phyloP scores from a whole-genome alignment of 2,329 filamentous ascomycete species.

The Venturia effusa region DNA sequence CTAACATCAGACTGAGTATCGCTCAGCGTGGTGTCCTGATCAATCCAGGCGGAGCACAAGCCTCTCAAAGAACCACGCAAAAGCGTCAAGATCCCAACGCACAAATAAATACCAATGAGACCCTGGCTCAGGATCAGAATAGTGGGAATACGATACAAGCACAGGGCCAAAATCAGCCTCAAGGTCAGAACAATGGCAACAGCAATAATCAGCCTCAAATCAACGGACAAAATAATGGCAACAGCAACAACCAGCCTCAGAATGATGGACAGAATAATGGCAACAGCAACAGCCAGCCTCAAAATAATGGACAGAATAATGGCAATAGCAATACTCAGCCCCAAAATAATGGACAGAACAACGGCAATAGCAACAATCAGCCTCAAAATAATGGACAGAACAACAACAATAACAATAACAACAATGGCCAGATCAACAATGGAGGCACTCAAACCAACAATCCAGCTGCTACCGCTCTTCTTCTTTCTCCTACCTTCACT shows the following conservation, averaged over 20 bases:
- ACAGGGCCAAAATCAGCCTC: background rate
- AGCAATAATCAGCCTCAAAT: background rate
- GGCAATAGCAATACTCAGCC: slow-evolving; percentile 1
- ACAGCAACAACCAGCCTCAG: slow-evolving; percentile 9
- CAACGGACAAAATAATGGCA: slow-evolving; percentile 8
- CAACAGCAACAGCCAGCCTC: slow-evolving; percentile 8
- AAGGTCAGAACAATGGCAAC: slow-evolving; percentile 1
- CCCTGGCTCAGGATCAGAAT: slow-evolving; percentile 14
- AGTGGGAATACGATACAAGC: background rate
- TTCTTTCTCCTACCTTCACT: slow-evolving; percentile 26
- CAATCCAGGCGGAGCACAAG: slow-evolving; percentile 25
- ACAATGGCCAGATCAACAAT: slow-evolving; percentile 3
- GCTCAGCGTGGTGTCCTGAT: slow-evolving; percentile 25
- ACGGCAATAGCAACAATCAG: slow-evolving; percentile 1
- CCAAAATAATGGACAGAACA: background rate
- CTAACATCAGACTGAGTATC: slow-evolving; percentile 23
- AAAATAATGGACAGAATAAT: slow-evolving; percentile 2
- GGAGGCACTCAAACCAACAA: slow-evolving; percentile 16
- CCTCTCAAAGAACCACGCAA: slow-evolving; percentile 13
- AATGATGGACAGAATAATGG: slow-evolving; percentile 8
- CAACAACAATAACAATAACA: background rate
- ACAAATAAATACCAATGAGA: slow-evolving; percentile 10
- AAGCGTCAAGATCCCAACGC: slow-evolving; percentile 4
- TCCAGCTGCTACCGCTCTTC: slow-evolving; percentile 23
- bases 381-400: slow-evolving; percentile 2